Conservation (phyloP, 2,329 filamentous ascomycete genomes). For the Diaporthe longicolla region DNA sequence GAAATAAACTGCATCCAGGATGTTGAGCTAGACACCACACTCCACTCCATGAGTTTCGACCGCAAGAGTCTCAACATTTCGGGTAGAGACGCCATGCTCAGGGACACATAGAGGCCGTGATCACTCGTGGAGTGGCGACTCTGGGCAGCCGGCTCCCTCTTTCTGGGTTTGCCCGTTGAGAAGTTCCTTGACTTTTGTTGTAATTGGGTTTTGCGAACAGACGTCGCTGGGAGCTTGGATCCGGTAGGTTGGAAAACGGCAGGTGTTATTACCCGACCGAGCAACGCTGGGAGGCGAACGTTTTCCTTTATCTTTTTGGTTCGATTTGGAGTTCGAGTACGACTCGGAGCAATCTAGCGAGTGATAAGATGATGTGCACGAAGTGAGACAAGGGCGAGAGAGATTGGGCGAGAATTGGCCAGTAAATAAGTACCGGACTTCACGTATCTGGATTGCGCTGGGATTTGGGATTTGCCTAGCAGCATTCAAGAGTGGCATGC, state of each 20-base stretch:
- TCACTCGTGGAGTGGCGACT: neutral
- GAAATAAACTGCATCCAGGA: conserved; percentile 47
- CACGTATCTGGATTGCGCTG: neutral
- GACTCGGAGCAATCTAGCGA: neutral
- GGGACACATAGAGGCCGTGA: conserved; percentile 6
- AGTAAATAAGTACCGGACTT: conserved; percentile 15
- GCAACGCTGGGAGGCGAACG: neutral
- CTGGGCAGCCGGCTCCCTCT: neutral
- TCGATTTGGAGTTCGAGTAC: neutral
- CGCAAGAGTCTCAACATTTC: conserved; percentile 38
- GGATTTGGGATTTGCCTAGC: neutral
- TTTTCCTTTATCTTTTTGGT: neutral
- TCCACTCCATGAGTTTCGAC: conserved; percentile 44
- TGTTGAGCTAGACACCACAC: conserved; percentile 43
- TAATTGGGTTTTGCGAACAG: conserved; percentile 25
- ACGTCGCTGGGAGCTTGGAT: neutral
- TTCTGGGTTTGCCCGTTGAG: neutral
- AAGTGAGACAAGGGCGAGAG: conserved; percentile 11
- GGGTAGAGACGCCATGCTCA: conserved; percentile 38
- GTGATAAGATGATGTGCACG: conserved; percentile 3
- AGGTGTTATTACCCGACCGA: neutral
- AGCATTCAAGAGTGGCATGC: conserved; percentile 28
- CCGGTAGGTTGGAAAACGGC: neutral
- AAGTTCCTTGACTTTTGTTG: neutral
- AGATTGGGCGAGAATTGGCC: neutral